Conservation (phyloP, 2,329 filamentous ascomycete species). For the Xylariaceae sp. region DNA sequence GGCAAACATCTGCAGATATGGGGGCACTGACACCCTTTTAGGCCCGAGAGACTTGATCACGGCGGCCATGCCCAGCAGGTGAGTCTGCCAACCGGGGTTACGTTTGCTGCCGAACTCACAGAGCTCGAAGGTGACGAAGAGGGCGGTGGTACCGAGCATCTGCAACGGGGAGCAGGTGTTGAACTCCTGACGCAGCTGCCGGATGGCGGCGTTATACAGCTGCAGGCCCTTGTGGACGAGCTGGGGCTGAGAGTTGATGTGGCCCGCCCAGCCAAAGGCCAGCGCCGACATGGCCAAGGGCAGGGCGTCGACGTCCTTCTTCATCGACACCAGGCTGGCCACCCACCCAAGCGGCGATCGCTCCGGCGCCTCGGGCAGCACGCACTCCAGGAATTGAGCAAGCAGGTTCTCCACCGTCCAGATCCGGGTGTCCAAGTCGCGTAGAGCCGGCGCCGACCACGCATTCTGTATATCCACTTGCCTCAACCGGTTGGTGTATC, state of each 20-base stretch:
- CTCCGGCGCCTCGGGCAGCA: slow-evolving; percentile 10
- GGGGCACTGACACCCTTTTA: slow-evolving; percentile 14
- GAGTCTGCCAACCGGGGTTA: slow-evolving; percentile 18
- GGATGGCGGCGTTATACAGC: slow-evolving; percentile 18
- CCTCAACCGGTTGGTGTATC: slow-evolving; percentile 2
- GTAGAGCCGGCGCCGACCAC: slow-evolving; percentile 5
- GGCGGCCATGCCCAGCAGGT: slow-evolving; percentile 17
- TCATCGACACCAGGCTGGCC: slow-evolving; percentile 12
- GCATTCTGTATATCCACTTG: background rate
- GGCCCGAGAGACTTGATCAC: slow-evolving; percentile 15
- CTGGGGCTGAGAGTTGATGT: slow-evolving; percentile 8
- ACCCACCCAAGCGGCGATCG: slow-evolving; percentile 19
- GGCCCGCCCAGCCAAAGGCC: slow-evolving; percentile 20
- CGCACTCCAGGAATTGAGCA: slow-evolving; percentile 15
- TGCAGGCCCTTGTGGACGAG: slow-evolving; percentile 19
- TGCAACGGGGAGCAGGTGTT: slow-evolving; percentile 12
- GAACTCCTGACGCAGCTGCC: slow-evolving; percentile 16
- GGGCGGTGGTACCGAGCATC: slow-evolving; percentile 14
- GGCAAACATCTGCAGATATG: slow-evolving; percentile 15
- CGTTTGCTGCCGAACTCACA: slow-evolving; percentile 19
- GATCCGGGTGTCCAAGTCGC: slow-evolving; percentile 6
- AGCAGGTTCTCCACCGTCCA: slow-evolving; percentile 16
- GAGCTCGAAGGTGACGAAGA: slow-evolving; percentile 19
- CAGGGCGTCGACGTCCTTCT: slow-evolving; percentile 17
- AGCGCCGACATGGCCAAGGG: slow-evolving; percentile 20